Percentiles rank a stretch among this genome's conserved stretches.
Conservation (phyloP, 495 filamentous ascomycete genomes). For the Penicillium subrubescens region DNA sequence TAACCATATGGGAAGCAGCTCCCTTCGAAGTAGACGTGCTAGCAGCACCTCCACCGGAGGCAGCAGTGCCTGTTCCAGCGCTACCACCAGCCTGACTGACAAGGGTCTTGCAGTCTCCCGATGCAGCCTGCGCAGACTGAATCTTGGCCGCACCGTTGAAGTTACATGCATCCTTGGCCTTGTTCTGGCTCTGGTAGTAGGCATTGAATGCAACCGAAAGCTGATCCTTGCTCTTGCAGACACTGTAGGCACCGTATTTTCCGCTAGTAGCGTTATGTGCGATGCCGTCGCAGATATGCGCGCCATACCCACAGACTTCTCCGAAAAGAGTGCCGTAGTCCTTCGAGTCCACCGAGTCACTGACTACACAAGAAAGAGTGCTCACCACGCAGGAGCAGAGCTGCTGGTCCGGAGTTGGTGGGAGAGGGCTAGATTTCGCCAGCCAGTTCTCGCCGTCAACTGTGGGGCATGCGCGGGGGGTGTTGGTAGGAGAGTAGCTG, state of each 20-base stretch:
- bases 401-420: slow-evolving; percentile 78
- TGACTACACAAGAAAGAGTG: slow-evolving; percentile 69
- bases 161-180: slow-evolving; percentile 64
- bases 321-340: slow-evolving; percentile 69
- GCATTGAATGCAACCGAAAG: slow-evolving; percentile 77
- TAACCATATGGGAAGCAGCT: slow-evolving; percentile 37
- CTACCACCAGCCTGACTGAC: slow-evolving; percentile 62
- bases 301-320: slow-evolving; percentile 65
- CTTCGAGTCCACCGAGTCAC: slow-evolving; percentile 46
- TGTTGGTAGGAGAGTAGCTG: slow-evolving; percentile 75
- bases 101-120: slow-evolving; percentile 55
- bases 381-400: slow-evolving; percentile 86
- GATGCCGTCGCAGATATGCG: slow-evolving; percentile 69
- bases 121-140: slow-evolving; percentile 46
- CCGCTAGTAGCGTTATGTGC: slow-evolving; percentile 67
- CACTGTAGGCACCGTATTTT: slow-evolving; percentile 80
- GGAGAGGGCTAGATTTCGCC: slow-evolving; percentile 68
- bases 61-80: slow-evolving; percentile 64
- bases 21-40: slow-evolving; percentile 34
- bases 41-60: slow-evolving; percentile 49
- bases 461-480: slow-evolving; percentile 69
- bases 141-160: slow-evolving; percentile 70
- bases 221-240: slow-evolving; percentile 76
- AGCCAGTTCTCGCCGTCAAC: slow-evolving; percentile 61
- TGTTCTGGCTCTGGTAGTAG: slow-evolving; percentile 65